A percentile compares a stretch with the other conserved stretches of the same genome.
Evolutionary conservation across 805 yeast genomes (phyloP).

Genomic region (Hanseniaspora occidentalis): DNA sequence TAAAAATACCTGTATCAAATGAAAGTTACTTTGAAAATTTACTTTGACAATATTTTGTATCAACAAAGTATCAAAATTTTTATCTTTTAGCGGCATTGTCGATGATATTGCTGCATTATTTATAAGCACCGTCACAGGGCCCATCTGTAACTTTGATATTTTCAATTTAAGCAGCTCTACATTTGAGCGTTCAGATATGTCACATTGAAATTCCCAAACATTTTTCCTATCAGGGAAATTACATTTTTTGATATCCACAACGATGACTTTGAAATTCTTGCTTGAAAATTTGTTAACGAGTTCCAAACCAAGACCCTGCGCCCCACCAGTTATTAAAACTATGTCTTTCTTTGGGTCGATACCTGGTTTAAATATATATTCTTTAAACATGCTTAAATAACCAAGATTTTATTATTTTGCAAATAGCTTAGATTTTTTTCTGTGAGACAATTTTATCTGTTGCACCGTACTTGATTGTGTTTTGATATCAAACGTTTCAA

Average conservation of each 20-base stretch:
- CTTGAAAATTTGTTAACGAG: conserved; percentile 35
- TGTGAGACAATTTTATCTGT: too few species aligned
- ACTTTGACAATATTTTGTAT: conserved; percentile 52
- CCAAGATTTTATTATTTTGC: too few species aligned
- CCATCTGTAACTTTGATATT: conserved; percentile 36
- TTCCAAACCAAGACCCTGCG: conserved; percentile 64
- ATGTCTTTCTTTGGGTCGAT: conserved; percentile 32
- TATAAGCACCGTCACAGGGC: conserved; percentile 53
- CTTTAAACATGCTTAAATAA: not conserved
- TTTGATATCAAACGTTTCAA: too few species aligned
- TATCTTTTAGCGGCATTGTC: conserved; percentile 44
- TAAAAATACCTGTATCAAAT: conserved; percentile 54
- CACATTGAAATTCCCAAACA: conserved; percentile 52
- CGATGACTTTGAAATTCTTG: conserved; percentile 41
- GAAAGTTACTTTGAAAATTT: conserved; percentile 59
- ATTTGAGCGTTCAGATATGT: conserved; percentile 37
- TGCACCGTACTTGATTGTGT: too few species aligned
- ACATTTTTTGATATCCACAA: conserved; percentile 42
- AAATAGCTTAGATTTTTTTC: too few species aligned
- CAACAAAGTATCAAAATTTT: conserved; percentile 33
- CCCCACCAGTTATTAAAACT: conserved; percentile 75
- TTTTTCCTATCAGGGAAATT: too few species aligned
- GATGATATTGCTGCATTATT: conserved; percentile 77
- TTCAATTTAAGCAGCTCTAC: conserved; percentile 5
- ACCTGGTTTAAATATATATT: not conserved